These are phyloP conservation scores for Penstemon barbatus DNA, from an alignment of 257 asterid species.

Conservation along the genomic window DNA sequence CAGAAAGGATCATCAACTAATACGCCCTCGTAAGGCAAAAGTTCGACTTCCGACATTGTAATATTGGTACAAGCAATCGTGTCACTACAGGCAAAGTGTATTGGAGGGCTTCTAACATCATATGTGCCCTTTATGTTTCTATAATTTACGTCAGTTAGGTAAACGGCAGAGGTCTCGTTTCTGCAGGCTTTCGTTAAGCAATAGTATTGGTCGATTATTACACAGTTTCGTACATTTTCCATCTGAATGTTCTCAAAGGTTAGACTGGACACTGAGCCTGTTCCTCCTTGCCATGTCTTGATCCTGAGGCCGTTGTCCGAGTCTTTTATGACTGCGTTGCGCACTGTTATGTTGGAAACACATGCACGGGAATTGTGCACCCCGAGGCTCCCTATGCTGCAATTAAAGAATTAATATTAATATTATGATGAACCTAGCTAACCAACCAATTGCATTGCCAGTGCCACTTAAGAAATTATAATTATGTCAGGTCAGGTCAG, in stretches of 20 bases:
- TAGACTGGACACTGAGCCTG: slow-evolving; percentile 77
- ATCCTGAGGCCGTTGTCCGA: slow-evolving; percentile 85
- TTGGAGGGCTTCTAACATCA: slow-evolving; percentile 80
- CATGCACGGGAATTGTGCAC: slow-evolving; percentile 80
- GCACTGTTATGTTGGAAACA: slow-evolving; percentile 77
- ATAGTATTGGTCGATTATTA: slow-evolving; percentile 87
- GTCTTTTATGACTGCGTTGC: slow-evolving; percentile 61
- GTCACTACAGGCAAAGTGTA: slow-evolving; percentile 95
- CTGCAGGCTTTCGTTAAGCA: slow-evolving; percentile 76
- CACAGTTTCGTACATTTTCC: slow-evolving; percentile 87
- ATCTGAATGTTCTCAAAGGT: slow-evolving; percentile 80
- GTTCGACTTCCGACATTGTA: slow-evolving; percentile 93
- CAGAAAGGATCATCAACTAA: slow-evolving; percentile 94
- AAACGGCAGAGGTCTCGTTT: slow-evolving; percentile 81
- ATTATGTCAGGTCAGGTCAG: neutral
- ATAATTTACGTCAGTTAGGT: slow-evolving; percentile 57
- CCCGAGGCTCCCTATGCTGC: slow-evolving; percentile 96
- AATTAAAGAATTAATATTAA: neutral
- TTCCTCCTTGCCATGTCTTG: slow-evolving; percentile 98
- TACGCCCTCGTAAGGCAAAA: slow-evolving; percentile 73
- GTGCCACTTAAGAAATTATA: neutral
- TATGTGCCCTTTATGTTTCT: slow-evolving; percentile 90
- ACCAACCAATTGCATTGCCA: neutral
- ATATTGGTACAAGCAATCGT: slow-evolving; percentile 83
- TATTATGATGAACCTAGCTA: too few relatives aligned